A percentile compares a stretch with the other conserved stretches of the same genome.
Evolutionary conservation across 2,329 filamentous ascomycete species (phyloP).

Genomic region (Myriosclerotinia curreyana): DNA sequence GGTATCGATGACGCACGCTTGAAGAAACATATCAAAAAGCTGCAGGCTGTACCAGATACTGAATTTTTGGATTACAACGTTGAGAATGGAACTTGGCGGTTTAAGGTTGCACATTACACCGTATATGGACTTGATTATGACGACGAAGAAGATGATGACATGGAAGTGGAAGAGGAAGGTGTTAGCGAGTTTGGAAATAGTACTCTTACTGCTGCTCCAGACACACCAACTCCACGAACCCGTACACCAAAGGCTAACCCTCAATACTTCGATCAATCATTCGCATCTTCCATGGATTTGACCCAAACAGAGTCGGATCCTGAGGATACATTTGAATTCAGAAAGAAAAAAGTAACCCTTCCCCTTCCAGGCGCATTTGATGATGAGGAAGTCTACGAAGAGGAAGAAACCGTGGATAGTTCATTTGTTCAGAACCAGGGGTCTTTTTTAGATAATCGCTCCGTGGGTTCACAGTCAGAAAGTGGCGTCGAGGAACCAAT

Average conservation of each 20-base stretch:
- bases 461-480: slow-evolving; percentile 72
- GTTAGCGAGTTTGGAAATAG: slow-evolving; percentile 48
- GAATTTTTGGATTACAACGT: slow-evolving; percentile 77
- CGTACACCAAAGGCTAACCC: slow-evolving; percentile 28
- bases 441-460: slow-evolving; percentile 94
- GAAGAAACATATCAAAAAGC: slow-evolving; percentile 76
- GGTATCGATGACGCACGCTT: slow-evolving; percentile 64
- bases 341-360: slow-evolving; percentile 47
- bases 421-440: slow-evolving; percentile 45
- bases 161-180: slow-evolving; percentile 53
- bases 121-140: slow-evolving; percentile 84
- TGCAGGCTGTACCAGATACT: slow-evolving; percentile 77
- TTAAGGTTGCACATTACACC: slow-evolving; percentile 93
- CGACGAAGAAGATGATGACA: slow-evolving; percentile 65
- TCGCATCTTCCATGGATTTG: slow-evolving; percentile 42
- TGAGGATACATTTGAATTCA: slow-evolving; percentile 41
- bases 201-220: slow-evolving; percentile 46
- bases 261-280: slow-evolving; percentile 35
- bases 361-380: slow-evolving; percentile 84
- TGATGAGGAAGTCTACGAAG: slow-evolving; percentile 52
- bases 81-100: slow-evolving; percentile 82
- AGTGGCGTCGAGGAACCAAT: slow-evolving; percentile 53
- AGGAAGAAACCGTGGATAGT: slow-evolving; percentile 51
- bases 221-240: slow-evolving; percentile 44
- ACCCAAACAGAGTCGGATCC: slow-evolving; percentile 38